phyloP scores from a whole-genome alignment of 1,139 yeast species.

The Yamadazyma spencermartinsiae region DNA sequence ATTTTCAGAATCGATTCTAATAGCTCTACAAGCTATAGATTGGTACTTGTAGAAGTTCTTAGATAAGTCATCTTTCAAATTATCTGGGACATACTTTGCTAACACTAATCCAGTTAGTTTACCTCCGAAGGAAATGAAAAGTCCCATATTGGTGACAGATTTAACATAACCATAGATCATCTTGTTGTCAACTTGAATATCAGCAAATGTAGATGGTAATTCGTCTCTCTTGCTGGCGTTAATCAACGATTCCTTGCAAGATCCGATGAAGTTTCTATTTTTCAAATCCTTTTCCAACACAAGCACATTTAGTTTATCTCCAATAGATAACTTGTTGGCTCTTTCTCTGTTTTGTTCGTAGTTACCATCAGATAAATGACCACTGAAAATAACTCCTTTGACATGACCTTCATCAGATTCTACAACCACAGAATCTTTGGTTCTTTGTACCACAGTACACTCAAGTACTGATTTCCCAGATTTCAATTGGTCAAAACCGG shows the following conservation, averaged over 20 bases:
- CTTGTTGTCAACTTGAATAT: slow-evolving; percentile 52
- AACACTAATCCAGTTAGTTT: slow-evolving; percentile 80
- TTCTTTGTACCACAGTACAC: slow-evolving; percentile 72
- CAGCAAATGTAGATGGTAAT: slow-evolving; percentile 61
- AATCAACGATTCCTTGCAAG: slow-evolving; percentile 68
- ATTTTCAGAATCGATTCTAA: slow-evolving; percentile 66
- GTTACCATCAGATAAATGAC: slow-evolving; percentile 77
- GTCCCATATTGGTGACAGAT: slow-evolving; percentile 74
- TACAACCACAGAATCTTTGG: slow-evolving; percentile 69
- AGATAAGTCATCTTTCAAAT: slow-evolving; percentile 55
- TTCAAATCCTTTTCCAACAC: slow-evolving; percentile 69
- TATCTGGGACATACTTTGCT: slow-evolving; percentile 68
- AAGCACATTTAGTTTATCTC: slow-evolving; percentile 58
- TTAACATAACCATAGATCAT: slow-evolving; percentile 71
- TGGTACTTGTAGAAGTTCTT: slow-evolving; percentile 62
- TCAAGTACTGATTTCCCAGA: slow-evolving; percentile 65
- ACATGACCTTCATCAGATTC: slow-evolving; percentile 58
- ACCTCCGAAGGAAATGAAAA: slow-evolving; percentile 82
- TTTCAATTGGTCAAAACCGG: slow-evolving; percentile 46
- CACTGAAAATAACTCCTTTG: slow-evolving; percentile 71
- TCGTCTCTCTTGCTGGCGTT: slow-evolving; percentile 56
- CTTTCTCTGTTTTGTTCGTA: slow-evolving; percentile 69
- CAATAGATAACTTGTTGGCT: slow-evolving; percentile 58
- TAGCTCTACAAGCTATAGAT: slow-evolving; percentile 65
- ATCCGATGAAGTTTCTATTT: slow-evolving; percentile 58